Evolutionary conservation across 2,329 filamentous ascomycete genomes (phyloP).

Genomic region (Epicoccum nigrum): DNA sequence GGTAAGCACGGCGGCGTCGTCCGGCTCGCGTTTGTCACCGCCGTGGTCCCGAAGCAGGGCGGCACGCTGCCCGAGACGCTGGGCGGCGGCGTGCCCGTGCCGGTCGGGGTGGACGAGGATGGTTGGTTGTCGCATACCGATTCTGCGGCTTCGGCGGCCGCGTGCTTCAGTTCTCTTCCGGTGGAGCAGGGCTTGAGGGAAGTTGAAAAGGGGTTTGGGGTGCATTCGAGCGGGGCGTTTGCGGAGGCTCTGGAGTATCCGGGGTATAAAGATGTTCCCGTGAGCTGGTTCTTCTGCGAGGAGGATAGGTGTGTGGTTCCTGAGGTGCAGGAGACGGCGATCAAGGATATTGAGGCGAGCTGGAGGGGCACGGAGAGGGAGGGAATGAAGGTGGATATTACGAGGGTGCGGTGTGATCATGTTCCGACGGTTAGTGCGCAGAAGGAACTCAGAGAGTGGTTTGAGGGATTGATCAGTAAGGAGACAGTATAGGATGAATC

Average conservation of each 20-base stretch:
- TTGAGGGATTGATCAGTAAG: constrained; percentile 10
- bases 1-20: constrained; percentile 12
- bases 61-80: constrained; percentile 8
- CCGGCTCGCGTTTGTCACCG: constrained; percentile 20
- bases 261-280: constrained; percentile 48
- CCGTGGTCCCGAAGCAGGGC: constrained; percentile 20
- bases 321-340: constrained; percentile 36
- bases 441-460: constrained; percentile 32
- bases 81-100: constrained; percentile 13
- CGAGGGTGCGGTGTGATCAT: constrained; percentile 46
- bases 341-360: constrained; percentile 42
- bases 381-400: constrained; percentile 43
- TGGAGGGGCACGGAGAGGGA: constrained; percentile 37
- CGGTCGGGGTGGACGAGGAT: constrained; percentile 5
- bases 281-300: constrained; percentile 49
- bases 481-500: background rate
- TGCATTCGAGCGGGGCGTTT: constrained; percentile 33
- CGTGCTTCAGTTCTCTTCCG: constrained; percentile 29
- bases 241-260: constrained; percentile 38
- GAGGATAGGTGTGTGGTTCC: constrained; percentile 39
- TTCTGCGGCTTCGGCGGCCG: background rate
- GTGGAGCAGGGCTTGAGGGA: constrained; percentile 21
- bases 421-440: constrained; percentile 31
- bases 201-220: constrained; percentile 3
- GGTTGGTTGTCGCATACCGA: constrained; percentile 20